These are phyloP conservation scores for Phytophthora sp. DNA, from an alignment of 352 stramenopile species.

Conservation along the genomic window DNA sequence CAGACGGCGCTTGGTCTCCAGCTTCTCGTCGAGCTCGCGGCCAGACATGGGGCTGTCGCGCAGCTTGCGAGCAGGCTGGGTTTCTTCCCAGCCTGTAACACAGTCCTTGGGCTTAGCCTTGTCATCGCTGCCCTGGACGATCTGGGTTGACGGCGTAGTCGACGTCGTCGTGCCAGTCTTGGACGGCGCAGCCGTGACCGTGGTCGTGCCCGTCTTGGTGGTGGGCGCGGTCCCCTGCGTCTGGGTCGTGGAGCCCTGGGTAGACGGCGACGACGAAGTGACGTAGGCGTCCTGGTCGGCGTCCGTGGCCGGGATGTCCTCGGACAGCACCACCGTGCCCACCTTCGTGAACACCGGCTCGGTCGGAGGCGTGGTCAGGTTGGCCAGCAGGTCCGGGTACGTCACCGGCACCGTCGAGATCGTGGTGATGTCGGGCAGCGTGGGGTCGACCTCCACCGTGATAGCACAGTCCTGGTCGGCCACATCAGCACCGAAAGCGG, in stretches of 20 bases:
- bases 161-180: constrained; percentile 4
- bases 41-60: constrained; percentile 15
- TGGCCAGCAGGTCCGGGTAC: constrained; percentile 22
- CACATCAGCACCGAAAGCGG: constrained; percentile 11
- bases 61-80: constrained; percentile 11
- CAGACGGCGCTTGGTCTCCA: constrained; percentile 25
- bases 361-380: constrained; percentile 7
- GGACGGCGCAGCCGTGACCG: constrained; percentile 2
- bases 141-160: constrained; percentile 9
- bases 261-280: neutral
- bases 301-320: constrained; percentile 6
- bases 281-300: constrained; percentile 21
- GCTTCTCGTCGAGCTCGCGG: constrained; percentile 1
- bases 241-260: constrained; percentile 4
- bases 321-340: constrained; percentile 21
- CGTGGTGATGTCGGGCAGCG: constrained; percentile 28
- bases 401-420: constrained; percentile 23
- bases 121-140: neutral
- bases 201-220: constrained; percentile 14
- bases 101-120: constrained; percentile 27
- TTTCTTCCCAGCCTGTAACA: constrained; percentile 33
- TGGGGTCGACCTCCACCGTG: constrained; percentile 21
- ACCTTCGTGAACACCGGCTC: constrained; percentile 31
- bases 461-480: constrained; percentile 15
- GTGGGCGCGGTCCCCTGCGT: neutral